These are phyloP conservation scores for Wallacemonas sp. DNA, from an alignment of 208 protist genomes.

Conservation along the genomic window DNA sequence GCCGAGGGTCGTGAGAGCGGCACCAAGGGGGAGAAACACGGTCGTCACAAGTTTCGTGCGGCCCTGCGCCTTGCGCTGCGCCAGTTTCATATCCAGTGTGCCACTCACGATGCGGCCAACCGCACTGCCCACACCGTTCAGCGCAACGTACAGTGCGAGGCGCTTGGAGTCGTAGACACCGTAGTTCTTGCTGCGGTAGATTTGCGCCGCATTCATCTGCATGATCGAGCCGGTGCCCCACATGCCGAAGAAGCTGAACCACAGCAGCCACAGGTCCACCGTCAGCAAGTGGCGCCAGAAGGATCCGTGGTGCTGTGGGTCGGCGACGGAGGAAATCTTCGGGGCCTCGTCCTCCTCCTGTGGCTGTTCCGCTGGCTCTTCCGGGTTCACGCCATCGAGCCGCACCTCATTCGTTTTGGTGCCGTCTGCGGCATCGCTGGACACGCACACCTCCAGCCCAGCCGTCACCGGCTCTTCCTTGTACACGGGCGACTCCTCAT, in stretches of 20 bases:
- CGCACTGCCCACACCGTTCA: constrained; percentile 73
- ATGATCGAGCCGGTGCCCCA: constrained; percentile 76
- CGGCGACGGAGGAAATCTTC: constrained; percentile 15
- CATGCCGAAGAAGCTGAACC: constrained; percentile 66
- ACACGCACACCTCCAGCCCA: no score
- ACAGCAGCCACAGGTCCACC: constrained; percentile 70
- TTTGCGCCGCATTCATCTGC: constrained; percentile 72
- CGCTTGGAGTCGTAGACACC: constrained; percentile 33
- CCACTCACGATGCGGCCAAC: constrained; percentile 61
- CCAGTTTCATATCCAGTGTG: constrained; percentile 58
- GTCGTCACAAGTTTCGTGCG: constrained; percentile 45
- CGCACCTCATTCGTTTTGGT: no score
- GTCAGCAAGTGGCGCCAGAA: constrained; percentile 78
- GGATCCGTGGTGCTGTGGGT: constrained; percentile 57
- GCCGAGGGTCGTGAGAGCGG: constrained; percentile 35
- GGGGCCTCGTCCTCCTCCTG: background rate
- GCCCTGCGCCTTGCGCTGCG: constrained; percentile 23
- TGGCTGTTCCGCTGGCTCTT: no score
- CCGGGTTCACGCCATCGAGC: no score
- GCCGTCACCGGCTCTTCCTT: no score
- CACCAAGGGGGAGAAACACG: constrained; percentile 43
- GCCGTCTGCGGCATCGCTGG: no score
- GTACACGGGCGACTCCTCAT: no score
- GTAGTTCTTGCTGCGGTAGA: constrained; percentile 66
- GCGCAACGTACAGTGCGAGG: constrained; percentile 57